A percentile compares a stretch with the other conserved stretches of the same genome.
phyloP scores from a whole-genome alignment of 75 land plant species.

The Ceratopteris richardii region DNA sequence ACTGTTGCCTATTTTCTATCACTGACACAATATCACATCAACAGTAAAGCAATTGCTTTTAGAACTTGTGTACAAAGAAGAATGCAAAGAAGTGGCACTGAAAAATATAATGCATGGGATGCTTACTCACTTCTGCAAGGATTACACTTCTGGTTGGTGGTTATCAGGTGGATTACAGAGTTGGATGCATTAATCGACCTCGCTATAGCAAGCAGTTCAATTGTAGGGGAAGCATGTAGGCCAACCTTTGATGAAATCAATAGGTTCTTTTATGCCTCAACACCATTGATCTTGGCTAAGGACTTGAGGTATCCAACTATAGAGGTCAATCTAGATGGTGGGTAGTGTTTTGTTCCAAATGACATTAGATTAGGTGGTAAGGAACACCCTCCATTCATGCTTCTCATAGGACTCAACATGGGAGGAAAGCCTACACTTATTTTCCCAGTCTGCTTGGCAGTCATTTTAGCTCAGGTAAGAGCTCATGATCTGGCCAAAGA shows the following conservation, averaged over 20 bases:
- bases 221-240: constrained; percentile 69
- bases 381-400: constrained; percentile 54
- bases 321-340: constrained; percentile 42
- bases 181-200: constrained; percentile 81
- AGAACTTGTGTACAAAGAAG: constrained; percentile 62
- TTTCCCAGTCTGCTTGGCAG: constrained; percentile 90
- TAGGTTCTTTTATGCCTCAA: not conserved
- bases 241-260: constrained; percentile 34
- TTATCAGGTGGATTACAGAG: constrained; percentile 66
- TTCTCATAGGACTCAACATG: constrained; percentile 97
- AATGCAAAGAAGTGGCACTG: constrained; percentile 59
- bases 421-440: constrained; percentile 97
- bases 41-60: constrained; percentile 45
- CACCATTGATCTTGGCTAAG: constrained; percentile 53
- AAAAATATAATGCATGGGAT: constrained; percentile 69
- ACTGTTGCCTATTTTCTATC: no score
- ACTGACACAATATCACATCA: no score
- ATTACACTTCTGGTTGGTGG: constrained; percentile 62
- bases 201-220: constrained; percentile 54
- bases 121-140: constrained; percentile 52
- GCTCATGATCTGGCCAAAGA: constrained; percentile 86
- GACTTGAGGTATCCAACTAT: constrained; percentile 74
- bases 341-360: constrained; percentile 79
- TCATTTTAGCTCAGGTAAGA: constrained; percentile 93
- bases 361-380: constrained; percentile 73